These are phyloP conservation scores for Hebeloma cylindrosporum DNA, from an alignment of 768 basidiomycete genomes.

Conservation along the genomic window DNA sequence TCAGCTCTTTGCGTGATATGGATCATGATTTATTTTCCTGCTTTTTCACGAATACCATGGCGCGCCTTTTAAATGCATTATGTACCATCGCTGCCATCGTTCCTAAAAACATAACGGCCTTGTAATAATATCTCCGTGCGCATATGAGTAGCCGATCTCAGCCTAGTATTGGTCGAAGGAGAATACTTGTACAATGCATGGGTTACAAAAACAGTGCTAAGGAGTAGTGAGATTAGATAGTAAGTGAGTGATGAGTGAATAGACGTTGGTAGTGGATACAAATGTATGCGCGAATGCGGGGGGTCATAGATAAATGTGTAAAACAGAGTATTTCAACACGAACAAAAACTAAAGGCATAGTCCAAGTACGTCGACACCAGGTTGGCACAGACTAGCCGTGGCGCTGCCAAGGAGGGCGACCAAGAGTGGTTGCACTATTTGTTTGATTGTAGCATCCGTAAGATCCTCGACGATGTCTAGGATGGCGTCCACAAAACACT, in stretches of 20 bases:
- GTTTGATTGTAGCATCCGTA: slow-evolving; percentile 46
- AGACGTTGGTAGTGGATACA: slow-evolving; percentile 32
- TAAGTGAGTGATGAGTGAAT: no score
- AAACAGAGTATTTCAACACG: slow-evolving; percentile 19
- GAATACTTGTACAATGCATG: slow-evolving; percentile 16
- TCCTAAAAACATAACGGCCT: neutral
- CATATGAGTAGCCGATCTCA: neutral
- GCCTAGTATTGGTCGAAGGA: slow-evolving; percentile 3
- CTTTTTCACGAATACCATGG: no score
- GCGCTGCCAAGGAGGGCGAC: slow-evolving; percentile 26
- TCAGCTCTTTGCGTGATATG: no score
- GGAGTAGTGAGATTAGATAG: slow-evolving; percentile 19
- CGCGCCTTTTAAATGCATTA: no score
- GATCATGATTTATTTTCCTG: no score
- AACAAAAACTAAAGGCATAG: slow-evolving; percentile 29
- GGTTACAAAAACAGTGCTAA: slow-evolving; percentile 28
- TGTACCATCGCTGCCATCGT: no score
- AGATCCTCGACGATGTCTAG: slow-evolving; percentile 50
- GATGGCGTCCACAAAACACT: slow-evolving; percentile 55
- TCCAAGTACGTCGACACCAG: slow-evolving; percentile 27
- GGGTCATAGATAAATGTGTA: slow-evolving; percentile 23
- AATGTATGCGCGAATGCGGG: slow-evolving; percentile 29
- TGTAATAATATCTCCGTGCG: slow-evolving; percentile 25
- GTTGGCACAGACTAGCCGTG: slow-evolving; percentile 27
- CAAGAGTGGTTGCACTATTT: slow-evolving; percentile 39